Base-by-base conservation (phyloP, 306 rosid genomes). In the Dalbergia cochinchinensis region DNA sequence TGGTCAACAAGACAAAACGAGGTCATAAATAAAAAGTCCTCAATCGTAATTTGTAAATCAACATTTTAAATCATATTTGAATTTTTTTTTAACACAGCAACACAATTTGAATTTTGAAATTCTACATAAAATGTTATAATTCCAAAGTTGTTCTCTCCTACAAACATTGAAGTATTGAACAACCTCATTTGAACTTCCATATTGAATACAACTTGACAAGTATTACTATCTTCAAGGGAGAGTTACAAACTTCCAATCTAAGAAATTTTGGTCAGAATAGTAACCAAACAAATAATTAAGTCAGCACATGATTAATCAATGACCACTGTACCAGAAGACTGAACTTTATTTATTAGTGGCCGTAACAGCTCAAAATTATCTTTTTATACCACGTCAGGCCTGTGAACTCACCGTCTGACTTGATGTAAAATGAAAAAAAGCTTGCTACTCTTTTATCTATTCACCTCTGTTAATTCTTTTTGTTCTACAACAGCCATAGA, bases 151-250 rank as follows among this genome's bases (percentile, higher is more conserved):
- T 58, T 7, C 13, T 69, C 55, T 41, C 41, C 53, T 55, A 16
- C 60, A 20, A 53, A 71, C 82, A 19, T 19, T 14, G 45, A 77
- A 42, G 48, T 42, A 42, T 9, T 42, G 48, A 42, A 42, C 9
- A 42, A 70, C 55, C 64, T 47, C 55, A 61, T 60, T 61, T 47
- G 8, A 47, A 82, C 33, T 60, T 74, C 11, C 31, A 35, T 74
- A n/a, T 16, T 35, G 42, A 58, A 44, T 67, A 47, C 45, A 81
- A 19, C 39, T 48, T 22, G 11, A 42, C 31, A 67, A 68, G 66
- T 19, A 76, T 69, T 42, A 31, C 57, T 35, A 68, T 9, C 13
- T 31, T 78, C 18, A 7, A n/a, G 50, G 41, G 47, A 58, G 45
- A 66, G 59, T 44, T 19, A 8, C 47, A 26, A 26, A 26, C 31